These are phyloP conservation scores for Artemisia annua DNA, from an alignment of 129 eudicot species.

Conservation along the genomic window DNA sequence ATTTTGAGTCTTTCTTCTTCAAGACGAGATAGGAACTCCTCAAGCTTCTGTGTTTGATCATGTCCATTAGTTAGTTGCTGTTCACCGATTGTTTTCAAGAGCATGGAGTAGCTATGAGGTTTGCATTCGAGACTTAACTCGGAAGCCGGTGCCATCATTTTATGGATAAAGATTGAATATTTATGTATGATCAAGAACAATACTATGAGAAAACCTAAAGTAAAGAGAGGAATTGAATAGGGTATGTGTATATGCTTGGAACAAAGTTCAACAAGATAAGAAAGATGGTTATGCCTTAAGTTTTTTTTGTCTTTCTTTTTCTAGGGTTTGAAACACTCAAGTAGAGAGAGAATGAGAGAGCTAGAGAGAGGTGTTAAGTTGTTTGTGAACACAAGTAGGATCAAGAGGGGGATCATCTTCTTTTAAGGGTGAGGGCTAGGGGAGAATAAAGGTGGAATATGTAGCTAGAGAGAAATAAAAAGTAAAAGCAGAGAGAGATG, in stretches of 20 bases:
- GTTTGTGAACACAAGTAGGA: slow-evolving; percentile 87
- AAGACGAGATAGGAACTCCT: slow-evolving; percentile 74
- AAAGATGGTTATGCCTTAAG: slow-evolving; percentile 31
- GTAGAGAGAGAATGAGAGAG: slow-evolving; percentile 28
- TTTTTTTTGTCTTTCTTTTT: slow-evolving; percentile 19
- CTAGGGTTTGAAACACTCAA: slow-evolving; percentile 48
- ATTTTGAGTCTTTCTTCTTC: slow-evolving; percentile 98
- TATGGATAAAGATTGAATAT: slow-evolving; percentile 9
- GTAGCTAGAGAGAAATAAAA: slow-evolving; percentile 30
- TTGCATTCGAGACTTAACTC: slow-evolving; percentile 83
- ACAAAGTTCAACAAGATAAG: slow-evolving; percentile 41
- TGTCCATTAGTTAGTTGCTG: slow-evolving; percentile 25
- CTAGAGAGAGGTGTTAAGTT: slow-evolving; percentile 33
- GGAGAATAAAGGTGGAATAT: slow-evolving; percentile 75
- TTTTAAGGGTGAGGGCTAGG: slow-evolving; percentile 68
- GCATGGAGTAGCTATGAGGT: slow-evolving; percentile 75
- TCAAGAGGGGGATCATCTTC: slow-evolving; percentile 55
- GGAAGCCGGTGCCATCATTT: slow-evolving; percentile 68
- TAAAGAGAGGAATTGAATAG: slow-evolving; percentile 27
- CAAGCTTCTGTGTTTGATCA: slow-evolving; percentile 64
- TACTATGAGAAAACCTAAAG: slow-evolving; percentile 18
- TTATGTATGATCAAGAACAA: slow-evolving; percentile 26
- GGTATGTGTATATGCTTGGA: slow-evolving; percentile 30
- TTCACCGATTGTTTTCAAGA: slow-evolving; percentile 61
- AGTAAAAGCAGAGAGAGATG: slow-evolving; percentile 36